A percentile compares a stretch with the other conserved stretches of the same genome.
Evolutionary conservation across 306 rosid genomes (phyloP).

Genomic region (Notholithocarpus densiflorus): DNA sequence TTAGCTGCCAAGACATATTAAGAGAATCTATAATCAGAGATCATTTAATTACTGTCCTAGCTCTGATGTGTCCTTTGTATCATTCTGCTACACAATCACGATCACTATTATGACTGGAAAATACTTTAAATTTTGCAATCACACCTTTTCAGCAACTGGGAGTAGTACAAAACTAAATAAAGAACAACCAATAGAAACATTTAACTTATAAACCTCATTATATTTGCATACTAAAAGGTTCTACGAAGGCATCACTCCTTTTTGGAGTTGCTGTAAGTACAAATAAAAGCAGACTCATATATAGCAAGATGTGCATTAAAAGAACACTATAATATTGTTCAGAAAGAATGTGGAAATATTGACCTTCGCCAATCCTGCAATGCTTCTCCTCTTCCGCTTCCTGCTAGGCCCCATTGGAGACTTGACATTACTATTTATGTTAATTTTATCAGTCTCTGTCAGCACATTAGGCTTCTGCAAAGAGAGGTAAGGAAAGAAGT

Average conservation of each 20-base stretch:
- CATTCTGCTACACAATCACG: background rate
- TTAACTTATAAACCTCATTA: background rate
- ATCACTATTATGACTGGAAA: background rate
- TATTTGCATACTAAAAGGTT: background rate
- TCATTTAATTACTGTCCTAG: background rate
- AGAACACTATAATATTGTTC: background rate
- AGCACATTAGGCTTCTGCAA: constrained; percentile 57
- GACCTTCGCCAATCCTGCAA: constrained; percentile 72
- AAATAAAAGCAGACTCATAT: background rate
- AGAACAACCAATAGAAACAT: background rate
- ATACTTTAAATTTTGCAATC: background rate
- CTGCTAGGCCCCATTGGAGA: constrained; percentile 43
- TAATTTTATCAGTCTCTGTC: constrained; percentile 39
- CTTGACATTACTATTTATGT: constrained; percentile 38
- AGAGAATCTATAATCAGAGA: too few relatives aligned
- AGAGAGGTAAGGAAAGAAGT: constrained; percentile 23
- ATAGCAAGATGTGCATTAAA: background rate
- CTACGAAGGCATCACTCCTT: background rate
- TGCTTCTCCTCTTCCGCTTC: constrained; percentile 66
- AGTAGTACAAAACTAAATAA: background rate
- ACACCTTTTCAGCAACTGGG: background rate
- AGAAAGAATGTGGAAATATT: constrained; percentile 14
- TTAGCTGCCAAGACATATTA: too few relatives aligned
- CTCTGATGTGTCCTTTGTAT: background rate
- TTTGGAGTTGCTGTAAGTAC: background rate